Base-by-base conservation (phyloP, 306 rosid species). In the Ceratonia siliqua region DNA sequence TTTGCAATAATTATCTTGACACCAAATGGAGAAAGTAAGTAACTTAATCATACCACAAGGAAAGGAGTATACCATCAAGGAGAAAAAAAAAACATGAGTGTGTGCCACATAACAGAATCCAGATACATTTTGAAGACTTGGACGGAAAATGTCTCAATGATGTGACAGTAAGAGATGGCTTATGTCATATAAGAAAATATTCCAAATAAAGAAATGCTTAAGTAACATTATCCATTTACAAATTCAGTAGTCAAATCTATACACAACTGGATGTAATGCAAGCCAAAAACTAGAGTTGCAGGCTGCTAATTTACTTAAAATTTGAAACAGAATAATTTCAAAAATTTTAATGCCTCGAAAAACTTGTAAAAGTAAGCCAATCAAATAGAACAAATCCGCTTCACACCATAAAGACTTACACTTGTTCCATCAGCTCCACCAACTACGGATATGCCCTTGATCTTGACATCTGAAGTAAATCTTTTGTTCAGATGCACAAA, bases 391-490 rank as follows among this genome's bases (percentile, higher is more conserved):
- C 22, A 68, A 74, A 68, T 62, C 67, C 33, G 15, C 45, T 57
- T 55, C 70, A 55, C 66, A 68, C 33, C 69, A 61, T 72, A 21
- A 45, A 35, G 68, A 81, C 97, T 87, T 86, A 94, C 99, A 20
- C 95, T 88, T 54, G 95, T 92, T 68, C 97, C 95, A 32, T 83
- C 92, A 72, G 87, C 76, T 73, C 96, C 97, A 27, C 99, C 97
- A 24, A 92, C 83, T 74, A 94, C 50, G 62, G 96, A 86, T 84
- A 94, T 94, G 92, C 97, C 81, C 86, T 85, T 94, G 84, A 94
- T 90, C 91, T 94, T 92, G 69, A 94, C 99, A 83, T 94, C 97
- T 30, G 99, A 90, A 18, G 97, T 94, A 72, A 94, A 94, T 66
- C 99, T 94, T 22, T 65, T 69, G 22, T 21, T 50, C 55, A 76